Evolutionary conservation across 805 yeast genomes (phyloP), one percentile per base, ranked within the genome.

Genomic region (Candida hungchunana): DNA sequence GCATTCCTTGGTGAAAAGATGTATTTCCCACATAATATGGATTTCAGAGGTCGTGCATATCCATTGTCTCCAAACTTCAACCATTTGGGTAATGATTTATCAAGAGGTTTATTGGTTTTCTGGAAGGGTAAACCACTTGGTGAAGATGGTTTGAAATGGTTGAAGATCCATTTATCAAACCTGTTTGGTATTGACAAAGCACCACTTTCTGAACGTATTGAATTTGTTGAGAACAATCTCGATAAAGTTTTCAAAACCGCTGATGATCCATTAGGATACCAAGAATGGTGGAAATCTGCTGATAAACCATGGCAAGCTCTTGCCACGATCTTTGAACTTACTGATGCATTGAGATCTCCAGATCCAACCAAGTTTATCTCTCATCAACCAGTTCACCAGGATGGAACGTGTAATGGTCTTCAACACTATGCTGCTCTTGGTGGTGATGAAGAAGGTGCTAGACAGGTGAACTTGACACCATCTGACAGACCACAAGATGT

Each of bases 381-480:
- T 1, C 82, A 77, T 55, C 79, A 80, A 44, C 90, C 93, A 1
- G 82, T 83, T 24, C 93, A 83, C 56, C 90, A 82, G 59, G 94
- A 83, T 62, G 94, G 94, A 48, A 82, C 93, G 0, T 83, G 94
- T 63, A 83, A 83, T 53, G 94, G 94, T 14, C 66, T 83, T 42
- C 94, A 83, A 51, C 94, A 83, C 63, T 83, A 83, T 59, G 93
- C 94, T 18, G 94, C 94, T 0, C 64, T 83, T 34, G 93, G 93
- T 57, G 90, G 93, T 63, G 94, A 83, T 60, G 48, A 73, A 13
- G 89, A 79, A 58, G 94, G 94, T 62, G 94, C 93, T 3, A 69
- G 63, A 34, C 90, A 83, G 60, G 94, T 83, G 25, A 83, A 83
- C 51, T 63, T 83, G 53, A 63, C 76, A 26, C 89, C 90, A 10